Evolutionary conservation across 768 basidiomycete genomes (phyloP), one percentile per base, ranked within the genome.

Genomic region (Solioccasus polychromus): DNA sequence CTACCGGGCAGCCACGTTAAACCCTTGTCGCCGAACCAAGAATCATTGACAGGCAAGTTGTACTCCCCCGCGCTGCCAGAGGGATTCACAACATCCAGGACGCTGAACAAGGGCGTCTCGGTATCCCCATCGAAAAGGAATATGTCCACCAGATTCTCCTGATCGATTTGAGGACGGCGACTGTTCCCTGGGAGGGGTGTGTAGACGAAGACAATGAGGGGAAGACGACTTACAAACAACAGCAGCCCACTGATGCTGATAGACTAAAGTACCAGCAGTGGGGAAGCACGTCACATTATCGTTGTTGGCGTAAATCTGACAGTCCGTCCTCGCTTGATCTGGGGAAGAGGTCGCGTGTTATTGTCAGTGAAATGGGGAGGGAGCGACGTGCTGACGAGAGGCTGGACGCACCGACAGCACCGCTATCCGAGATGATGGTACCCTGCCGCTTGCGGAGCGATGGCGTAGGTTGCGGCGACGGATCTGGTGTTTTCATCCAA

Each of bases 221-320:
- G 30, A 15, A 5, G 30, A 15, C 11, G 11, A 31, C 30, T 31
- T 60, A 89, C 91, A 93, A 59, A 92, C 80, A 60, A 92, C 83
- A 29, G 82, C 76, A 4, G 82, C 79, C 74, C 79, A 89, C 39
- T 86, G 66, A 58, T 85, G 77, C 66, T 95, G 91, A n/a, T 75
- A 64, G 49, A 93, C 71, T 20, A 70, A 50, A 18, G 78, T 78
- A 46, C 74, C 67, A 8, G 64, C 39, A 0, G 70, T 71, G 9
- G 92, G 92, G 60, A 75, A 92, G 63, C 92, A 94, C 8, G 90
- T 88, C 34, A 83, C 74, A 49, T 89, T 71, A 38, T 78, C 65
- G 69, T 93, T 93, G 50, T 80, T 80, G 19, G 83, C 80, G 48
- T 65, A 59, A 37, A 77, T 23, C 59, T 83, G 56, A 58, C 87